A percentile compares a stretch with the other conserved stretches of the same genome.
These are phyloP conservation scores for Microcyclospora tardicrescens DNA, from an alignment of 2,329 filamentous ascomycete species.

Conservation along the genomic window DNA sequence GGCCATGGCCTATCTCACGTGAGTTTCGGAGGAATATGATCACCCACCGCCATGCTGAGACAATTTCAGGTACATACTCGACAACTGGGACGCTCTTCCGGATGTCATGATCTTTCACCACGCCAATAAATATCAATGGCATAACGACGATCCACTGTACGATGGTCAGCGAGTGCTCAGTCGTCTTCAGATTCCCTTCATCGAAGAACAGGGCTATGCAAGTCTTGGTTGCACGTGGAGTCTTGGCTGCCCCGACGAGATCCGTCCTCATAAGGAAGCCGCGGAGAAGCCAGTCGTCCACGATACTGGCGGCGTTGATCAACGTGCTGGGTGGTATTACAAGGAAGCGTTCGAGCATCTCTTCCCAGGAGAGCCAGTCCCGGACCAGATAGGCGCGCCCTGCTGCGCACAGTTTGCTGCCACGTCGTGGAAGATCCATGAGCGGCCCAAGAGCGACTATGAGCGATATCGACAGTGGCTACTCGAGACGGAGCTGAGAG, in stretches of 20 bases:
- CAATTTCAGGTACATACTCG: constrained; percentile 31
- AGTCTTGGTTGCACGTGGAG: constrained; percentile 41
- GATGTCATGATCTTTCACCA: constrained; percentile 46
- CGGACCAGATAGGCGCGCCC: constrained; percentile 34
- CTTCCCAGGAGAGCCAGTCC: constrained; percentile 29
- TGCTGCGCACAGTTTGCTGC: constrained; percentile 45
- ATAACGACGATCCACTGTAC: constrained; percentile 40
- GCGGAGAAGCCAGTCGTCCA: constrained; percentile 12
- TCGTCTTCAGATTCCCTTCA: constrained; percentile 32
- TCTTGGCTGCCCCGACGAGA: constrained; percentile 38
- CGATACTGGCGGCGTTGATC: constrained; percentile 21
- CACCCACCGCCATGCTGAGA: constrained; percentile 3
- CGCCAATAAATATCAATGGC: constrained; percentile 42
- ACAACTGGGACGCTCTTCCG: constrained; percentile 45
- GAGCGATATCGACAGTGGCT: constrained; percentile 37
- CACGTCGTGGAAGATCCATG: constrained; percentile 33
- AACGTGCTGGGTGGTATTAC: constrained; percentile 35
- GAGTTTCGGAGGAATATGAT: constrained; percentile 6
- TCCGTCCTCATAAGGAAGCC: constrained; percentile 30
- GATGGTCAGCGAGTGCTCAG: constrained; percentile 37
- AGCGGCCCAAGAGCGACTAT: constrained; percentile 36
- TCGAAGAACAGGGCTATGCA: constrained; percentile 38
- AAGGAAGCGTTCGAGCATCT: constrained; percentile 35
- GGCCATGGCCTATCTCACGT: constrained; percentile 39
- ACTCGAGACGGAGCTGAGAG: constrained; percentile 30